Conservation (phyloP, 352 stramenopile genomes). For the Pythium brassicae region DNA sequence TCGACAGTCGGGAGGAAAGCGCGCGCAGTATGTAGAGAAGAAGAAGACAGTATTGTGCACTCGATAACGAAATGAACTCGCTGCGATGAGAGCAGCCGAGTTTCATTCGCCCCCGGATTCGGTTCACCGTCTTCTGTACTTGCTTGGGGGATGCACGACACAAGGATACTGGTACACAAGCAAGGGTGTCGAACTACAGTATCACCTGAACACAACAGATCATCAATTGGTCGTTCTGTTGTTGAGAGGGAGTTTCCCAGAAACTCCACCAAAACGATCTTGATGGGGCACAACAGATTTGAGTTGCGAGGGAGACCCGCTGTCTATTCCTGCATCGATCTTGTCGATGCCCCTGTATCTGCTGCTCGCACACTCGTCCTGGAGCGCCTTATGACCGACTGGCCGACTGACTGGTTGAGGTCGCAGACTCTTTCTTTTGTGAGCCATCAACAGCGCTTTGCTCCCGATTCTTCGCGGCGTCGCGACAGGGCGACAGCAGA, state of each 20-base stretch:
- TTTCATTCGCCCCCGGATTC: no score
- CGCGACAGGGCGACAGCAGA: not conserved
- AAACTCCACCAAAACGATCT: no score
- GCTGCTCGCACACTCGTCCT: constrained; percentile 1
- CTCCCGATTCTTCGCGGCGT: not conserved
- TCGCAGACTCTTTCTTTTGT: not conserved
- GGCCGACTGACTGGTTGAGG: not conserved
- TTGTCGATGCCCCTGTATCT: not conserved
- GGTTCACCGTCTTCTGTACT: no score
- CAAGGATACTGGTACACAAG: no score
- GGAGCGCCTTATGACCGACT: not conserved
- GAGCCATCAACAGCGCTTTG: not conserved
- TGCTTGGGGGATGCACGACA: no score
- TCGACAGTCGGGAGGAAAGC: not conserved
- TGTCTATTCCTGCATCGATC: not conserved
- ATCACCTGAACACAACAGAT: no score
- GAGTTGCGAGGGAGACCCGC: no score
- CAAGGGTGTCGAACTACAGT: no score
- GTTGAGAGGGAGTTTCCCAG: no score
- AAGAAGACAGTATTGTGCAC: constrained; percentile 5
- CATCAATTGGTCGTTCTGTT: no score
- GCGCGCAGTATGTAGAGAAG: constrained; percentile 4
- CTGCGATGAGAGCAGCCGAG: not conserved
- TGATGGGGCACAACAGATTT: no score
- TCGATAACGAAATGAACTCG: constrained; percentile 2